phyloP scores from a whole-genome alignment of 257 asterid species.

The Solanum appendiculatum region DNA sequence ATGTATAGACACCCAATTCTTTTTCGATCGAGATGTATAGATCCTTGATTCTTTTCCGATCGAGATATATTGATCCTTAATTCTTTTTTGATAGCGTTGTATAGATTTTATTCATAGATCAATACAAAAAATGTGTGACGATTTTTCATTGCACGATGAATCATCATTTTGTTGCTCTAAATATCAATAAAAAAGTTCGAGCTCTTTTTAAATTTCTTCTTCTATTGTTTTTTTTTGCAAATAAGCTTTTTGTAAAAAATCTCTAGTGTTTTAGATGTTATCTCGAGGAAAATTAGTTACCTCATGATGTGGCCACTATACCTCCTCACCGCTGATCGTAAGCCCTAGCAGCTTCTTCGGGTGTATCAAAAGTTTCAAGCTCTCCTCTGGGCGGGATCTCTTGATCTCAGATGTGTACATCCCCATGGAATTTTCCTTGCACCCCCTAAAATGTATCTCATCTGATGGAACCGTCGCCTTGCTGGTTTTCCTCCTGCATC shows the following conservation, averaged over 20 bases:
- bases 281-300: background rate
- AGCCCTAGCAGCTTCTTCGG: constrained; percentile 1
- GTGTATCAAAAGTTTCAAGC: background rate
- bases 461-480: background rate
- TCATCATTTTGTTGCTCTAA: too few species aligned
- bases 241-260: background rate
- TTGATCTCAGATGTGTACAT: background rate
- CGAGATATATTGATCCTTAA: background rate
- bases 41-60: background rate
- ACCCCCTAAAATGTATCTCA: background rate
- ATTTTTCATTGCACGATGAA: background rate
- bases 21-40: too few species aligned
- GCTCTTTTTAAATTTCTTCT: background rate
- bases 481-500: background rate
- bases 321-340: background rate
- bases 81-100: too few species aligned
- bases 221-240: background rate
- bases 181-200: background rate
- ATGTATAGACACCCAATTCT: too few species aligned
- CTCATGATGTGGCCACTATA: background rate
- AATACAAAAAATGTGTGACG: too few species aligned
- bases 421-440: background rate
- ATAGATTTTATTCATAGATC: too few species aligned
- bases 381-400: background rate
- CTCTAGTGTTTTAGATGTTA: background rate